phyloP scores from a whole-genome alignment of 352 stramenopile species.

The Globisporangium carolinianum region DNA sequence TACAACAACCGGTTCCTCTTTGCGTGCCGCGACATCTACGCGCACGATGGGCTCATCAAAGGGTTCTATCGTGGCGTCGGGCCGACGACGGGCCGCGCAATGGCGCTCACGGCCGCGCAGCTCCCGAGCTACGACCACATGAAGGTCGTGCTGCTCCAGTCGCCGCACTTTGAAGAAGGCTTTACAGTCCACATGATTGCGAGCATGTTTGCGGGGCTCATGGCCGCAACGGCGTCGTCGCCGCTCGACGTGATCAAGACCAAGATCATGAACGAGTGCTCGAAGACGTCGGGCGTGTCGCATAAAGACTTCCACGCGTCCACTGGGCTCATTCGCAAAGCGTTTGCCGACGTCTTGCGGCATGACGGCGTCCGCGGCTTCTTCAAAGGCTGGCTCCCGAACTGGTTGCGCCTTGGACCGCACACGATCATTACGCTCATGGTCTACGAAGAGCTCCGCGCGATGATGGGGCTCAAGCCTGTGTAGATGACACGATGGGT shows the following conservation, averaged over 20 bases:
- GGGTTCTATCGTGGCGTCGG: conserved; percentile 66
- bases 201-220: conserved; percentile 70
- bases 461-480: conserved; percentile 38
- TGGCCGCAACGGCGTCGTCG: conserved; percentile 57
- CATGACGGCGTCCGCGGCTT: conserved; percentile 58
- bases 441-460: conserved; percentile 63
- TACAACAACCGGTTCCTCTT: conserved; percentile 61
- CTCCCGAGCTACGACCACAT: conserved; percentile 78
- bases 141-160: conserved; percentile 58
- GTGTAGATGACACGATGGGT: conserved; percentile 19
- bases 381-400: conserved; percentile 74
- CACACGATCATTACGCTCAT: conserved; percentile 78
- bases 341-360: conserved; percentile 41
- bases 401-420: conserved; percentile 64
- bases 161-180: conserved; percentile 43
- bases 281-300: conserved; percentile 28
- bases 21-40: conserved; percentile 57
- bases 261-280: conserved; percentile 75
- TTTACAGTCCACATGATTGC: conserved; percentile 55
- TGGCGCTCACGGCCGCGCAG: conserved; percentile 67
- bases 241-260: conserved; percentile 83
- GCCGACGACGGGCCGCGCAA: conserved; percentile 61
- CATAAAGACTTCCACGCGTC: conserved; percentile 22
- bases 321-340: conserved; percentile 36
- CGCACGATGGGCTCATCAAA: conserved; percentile 47